Evolutionary conservation across 2,329 filamentous ascomycete genomes (phyloP).

Genomic region (Beauveria medogensis): DNA sequence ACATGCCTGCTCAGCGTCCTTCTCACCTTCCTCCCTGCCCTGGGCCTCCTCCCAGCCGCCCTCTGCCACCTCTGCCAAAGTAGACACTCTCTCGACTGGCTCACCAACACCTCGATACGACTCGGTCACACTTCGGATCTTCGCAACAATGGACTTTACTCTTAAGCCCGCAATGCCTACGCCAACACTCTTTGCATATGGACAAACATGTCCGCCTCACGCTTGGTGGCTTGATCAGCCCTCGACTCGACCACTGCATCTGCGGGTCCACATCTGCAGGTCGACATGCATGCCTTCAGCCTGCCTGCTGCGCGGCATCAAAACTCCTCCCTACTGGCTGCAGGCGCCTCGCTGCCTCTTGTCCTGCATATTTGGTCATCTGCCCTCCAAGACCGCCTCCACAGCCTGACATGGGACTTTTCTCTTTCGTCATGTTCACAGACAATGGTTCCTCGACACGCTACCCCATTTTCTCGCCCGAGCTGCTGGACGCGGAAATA

Average conservation of each 20-base stretch:
- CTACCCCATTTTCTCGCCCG: background rate
- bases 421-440: background rate
- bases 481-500: background rate
- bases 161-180: background rate
- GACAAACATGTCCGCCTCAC: slow-evolving; percentile 1
- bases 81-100: slow-evolving; percentile 25
- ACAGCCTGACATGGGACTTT: background rate
- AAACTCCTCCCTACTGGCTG: background rate
- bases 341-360: background rate
- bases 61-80: slow-evolving; percentile 58
- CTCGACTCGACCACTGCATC: slow-evolving; percentile 6
- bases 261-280: slow-evolving; percentile 7
- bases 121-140: slow-evolving; percentile 1
- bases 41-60: slow-evolving; percentile 55
- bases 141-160: background rate
- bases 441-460: background rate
- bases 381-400: background rate
- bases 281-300: slow-evolving; percentile 8
- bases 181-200: background rate
- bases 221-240: slow-evolving; percentile 6
- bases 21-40: slow-evolving; percentile 61
- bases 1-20: slow-evolving; percentile 52
- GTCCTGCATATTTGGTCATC: slow-evolving; percentile 11
- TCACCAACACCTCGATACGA: background rate
- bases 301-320: slow-evolving; percentile 9